These are phyloP conservation scores for Pseudocercospora cruenta DNA, from an alignment of 2,329 filamentous ascomycete species.

Conservation along the genomic window DNA sequence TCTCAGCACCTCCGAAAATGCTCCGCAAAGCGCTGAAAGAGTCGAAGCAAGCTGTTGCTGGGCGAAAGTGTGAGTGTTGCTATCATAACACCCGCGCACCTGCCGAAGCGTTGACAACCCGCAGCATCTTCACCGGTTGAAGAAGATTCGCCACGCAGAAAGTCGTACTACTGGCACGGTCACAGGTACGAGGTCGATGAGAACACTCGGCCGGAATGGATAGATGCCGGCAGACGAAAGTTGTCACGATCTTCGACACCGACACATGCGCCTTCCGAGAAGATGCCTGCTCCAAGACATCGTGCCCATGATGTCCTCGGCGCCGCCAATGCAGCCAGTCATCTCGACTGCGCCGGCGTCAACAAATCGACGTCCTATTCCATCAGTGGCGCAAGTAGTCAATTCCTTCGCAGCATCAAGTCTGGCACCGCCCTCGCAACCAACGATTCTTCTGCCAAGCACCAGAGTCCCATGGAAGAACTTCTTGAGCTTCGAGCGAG, in stretches of 20 bases:
- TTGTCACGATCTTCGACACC: neutral
- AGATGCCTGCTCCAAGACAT: neutral
- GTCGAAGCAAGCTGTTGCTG: neutral
- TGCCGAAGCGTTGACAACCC: neutral
- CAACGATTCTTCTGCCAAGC: neutral
- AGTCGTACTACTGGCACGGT: slow-evolving; percentile 12
- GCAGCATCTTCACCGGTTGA: neutral
- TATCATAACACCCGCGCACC: neutral
- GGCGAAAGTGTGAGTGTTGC: neutral
- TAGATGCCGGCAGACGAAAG: neutral
- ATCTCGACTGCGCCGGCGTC: neutral
- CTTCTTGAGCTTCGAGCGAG: neutral
- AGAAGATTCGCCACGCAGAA: neutral
- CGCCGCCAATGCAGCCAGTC: neutral
- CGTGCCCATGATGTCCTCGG: neutral
- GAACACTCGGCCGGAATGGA: slow-evolving; percentile 10
- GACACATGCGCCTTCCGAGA: neutral
- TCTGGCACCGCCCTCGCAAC: neutral
- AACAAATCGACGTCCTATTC: neutral
- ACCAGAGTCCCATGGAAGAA: neutral
- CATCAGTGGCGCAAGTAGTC: neutral
- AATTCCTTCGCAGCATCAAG: neutral
- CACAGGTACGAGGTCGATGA: slow-evolving; percentile 9
- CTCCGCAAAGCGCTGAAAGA: slow-evolving; percentile 4
- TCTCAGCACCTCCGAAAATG: neutral